Percentiles rank a stretch among this genome's conserved stretches.
These are phyloP conservation scores for Fusarium marasasianum DNA, from an alignment of 2,329 filamentous ascomycete genomes.

Conservation along the genomic window DNA sequence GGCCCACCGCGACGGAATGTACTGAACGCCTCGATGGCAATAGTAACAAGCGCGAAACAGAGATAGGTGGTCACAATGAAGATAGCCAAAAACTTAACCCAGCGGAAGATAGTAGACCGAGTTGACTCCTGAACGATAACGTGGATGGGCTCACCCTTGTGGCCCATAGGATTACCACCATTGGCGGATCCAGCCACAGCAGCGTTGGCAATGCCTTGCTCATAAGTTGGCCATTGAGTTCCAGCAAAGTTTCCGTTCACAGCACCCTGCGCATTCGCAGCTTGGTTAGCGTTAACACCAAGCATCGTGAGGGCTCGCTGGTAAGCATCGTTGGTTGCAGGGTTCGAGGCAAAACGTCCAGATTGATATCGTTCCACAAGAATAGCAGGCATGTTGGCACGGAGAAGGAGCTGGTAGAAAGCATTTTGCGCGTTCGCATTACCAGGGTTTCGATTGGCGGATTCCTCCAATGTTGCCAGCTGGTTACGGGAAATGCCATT, in stretches of 20 bases:
- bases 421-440: slow-evolving; percentile 90
- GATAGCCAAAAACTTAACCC: slow-evolving; percentile 85
- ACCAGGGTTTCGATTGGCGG: slow-evolving; percentile 89
- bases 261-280: slow-evolving; percentile 35
- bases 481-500: slow-evolving; percentile 68
- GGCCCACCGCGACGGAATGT: slow-evolving; percentile 76
- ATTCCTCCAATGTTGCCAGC: slow-evolving; percentile 86
- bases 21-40: slow-evolving; percentile 84
- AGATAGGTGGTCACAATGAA: slow-evolving; percentile 85
- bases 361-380: slow-evolving; percentile 90
- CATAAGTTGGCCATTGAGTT: slow-evolving; percentile 45
- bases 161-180: slow-evolving; percentile 61
- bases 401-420: slow-evolving; percentile 91
- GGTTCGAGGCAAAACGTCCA: slow-evolving; percentile 83
- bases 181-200: slow-evolving; percentile 36
- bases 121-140: slow-evolving; percentile 94
- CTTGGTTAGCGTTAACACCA: slow-evolving; percentile 43
- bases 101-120: slow-evolving; percentile 83
- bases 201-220: slow-evolving; percentile 45
- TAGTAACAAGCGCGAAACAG: slow-evolving; percentile 79
- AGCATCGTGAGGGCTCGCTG: slow-evolving; percentile 70
- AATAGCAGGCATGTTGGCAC: slow-evolving; percentile 93
- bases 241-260: slow-evolving; percentile 33
- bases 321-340: slow-evolving; percentile 81
- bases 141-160: slow-evolving; percentile 87